Conservation (phyloP, 305 asterid genomes). For the Rubia occidens region DNA sequence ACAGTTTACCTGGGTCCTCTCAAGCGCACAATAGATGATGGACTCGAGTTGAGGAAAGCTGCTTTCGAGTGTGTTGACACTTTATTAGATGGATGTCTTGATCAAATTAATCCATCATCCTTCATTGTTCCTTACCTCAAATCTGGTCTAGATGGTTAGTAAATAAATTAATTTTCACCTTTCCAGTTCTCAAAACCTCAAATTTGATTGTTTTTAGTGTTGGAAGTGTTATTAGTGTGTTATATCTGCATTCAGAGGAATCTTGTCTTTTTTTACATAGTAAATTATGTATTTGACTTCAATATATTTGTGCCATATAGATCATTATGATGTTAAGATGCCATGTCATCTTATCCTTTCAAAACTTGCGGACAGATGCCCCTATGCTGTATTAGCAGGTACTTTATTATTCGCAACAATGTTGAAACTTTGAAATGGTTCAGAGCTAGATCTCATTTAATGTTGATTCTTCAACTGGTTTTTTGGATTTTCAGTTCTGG, state of each 20-base stretch:
- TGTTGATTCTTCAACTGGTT: not conserved
- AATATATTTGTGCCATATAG: constrained; percentile 30
- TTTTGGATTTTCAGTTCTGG: constrained; percentile 49
- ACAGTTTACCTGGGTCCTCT: constrained; percentile 97
- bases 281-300: not conserved
- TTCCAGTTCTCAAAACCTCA: not conserved
- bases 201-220: not conserved
- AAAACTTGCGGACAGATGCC: constrained; percentile 91
- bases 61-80: constrained; percentile 99
- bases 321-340: constrained; percentile 99
- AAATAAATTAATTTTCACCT: not conserved
- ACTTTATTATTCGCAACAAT: constrained; percentile 5
- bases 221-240: constrained; percentile 1
- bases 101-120: constrained; percentile 97
- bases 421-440: not conserved
- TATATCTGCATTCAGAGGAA: not conserved
- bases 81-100: constrained; percentile 86
- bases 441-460: not conserved
- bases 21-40: constrained; percentile 99
- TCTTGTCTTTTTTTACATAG: not conserved
- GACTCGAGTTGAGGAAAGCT: constrained; percentile 98
- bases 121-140: constrained; percentile 87
- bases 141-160: constrained; percentile 87
- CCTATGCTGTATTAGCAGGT: constrained; percentile 98
- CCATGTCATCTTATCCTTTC: constrained; percentile 99